phyloP scores from a whole-genome alignment of 2,329 filamentous ascomycete species.

The Parastagonospora nodorum region DNA sequence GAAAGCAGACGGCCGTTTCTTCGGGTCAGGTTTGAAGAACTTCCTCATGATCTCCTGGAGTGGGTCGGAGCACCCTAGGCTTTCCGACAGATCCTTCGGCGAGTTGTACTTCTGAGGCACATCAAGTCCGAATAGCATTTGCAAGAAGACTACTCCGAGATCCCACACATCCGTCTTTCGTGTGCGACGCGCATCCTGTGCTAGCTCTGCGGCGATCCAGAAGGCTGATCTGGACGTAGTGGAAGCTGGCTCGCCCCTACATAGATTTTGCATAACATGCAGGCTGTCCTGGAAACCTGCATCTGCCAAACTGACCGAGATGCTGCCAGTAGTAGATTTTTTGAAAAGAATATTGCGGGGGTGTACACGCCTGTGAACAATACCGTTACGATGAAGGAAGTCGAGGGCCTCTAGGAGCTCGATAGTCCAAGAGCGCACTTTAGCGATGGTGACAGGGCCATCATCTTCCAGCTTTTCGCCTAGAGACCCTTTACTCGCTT shows the following conservation, averaged over 20 bases:
- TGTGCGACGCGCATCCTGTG: slow-evolving; percentile 60
- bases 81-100: slow-evolving; percentile 73
- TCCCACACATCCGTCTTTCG: slow-evolving; percentile 94
- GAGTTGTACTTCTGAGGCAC: slow-evolving; percentile 78
- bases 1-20: slow-evolving; percentile 84
- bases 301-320: slow-evolving; percentile 74
- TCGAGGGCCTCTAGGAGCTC: slow-evolving; percentile 88
- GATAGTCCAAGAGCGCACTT: slow-evolving; percentile 86
- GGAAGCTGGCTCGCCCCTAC: slow-evolving; percentile 56
- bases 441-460: slow-evolving; percentile 73
- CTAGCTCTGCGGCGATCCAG: slow-evolving; percentile 82
- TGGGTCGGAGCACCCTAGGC: slow-evolving; percentile 72
- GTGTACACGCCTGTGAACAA: slow-evolving; percentile 84
- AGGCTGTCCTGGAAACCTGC: slow-evolving; percentile 72
- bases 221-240: slow-evolving; percentile 74
- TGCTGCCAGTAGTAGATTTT: slow-evolving; percentile 68
- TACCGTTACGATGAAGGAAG: slow-evolving; percentile 81
- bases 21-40: slow-evolving; percentile 83
- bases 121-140: slow-evolving; percentile 90
- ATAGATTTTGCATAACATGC: slow-evolving; percentile 64
- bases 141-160: slow-evolving; percentile 85
- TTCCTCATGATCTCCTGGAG: slow-evolving; percentile 80
- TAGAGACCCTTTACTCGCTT: slow-evolving; percentile 81
- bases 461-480: slow-evolving; percentile 81
- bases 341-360: slow-evolving; percentile 79